These are phyloP conservation scores for Linum tenue DNA, from an alignment of 345 rosid species.

Conservation along the genomic window DNA sequence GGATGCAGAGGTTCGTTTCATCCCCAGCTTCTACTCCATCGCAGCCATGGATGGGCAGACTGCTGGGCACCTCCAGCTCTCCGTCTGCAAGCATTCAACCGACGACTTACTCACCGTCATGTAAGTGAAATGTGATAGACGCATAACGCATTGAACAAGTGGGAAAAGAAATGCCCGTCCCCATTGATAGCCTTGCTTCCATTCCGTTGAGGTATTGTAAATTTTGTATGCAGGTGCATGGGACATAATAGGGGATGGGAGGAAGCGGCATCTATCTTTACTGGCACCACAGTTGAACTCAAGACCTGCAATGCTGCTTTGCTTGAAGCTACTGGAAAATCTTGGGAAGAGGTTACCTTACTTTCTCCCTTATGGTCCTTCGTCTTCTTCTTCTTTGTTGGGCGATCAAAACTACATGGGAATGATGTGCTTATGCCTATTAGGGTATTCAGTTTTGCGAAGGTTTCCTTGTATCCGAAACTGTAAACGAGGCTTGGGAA, in stretches of 20 bases:
- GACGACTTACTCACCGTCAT: slow-evolving; percentile 70
- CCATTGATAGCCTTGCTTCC: not conserved
- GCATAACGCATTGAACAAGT: no score
- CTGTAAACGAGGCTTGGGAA: not conserved
- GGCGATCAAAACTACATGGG: not conserved
- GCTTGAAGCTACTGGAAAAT: slow-evolving; percentile 77
- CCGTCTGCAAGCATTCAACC: slow-evolving; percentile 54
- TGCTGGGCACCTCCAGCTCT: slow-evolving; percentile 68
- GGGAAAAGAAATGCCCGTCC: no score
- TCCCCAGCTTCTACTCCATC: slow-evolving; percentile 90
- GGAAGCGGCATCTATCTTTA: slow-evolving; percentile 86
- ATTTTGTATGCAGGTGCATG: slow-evolving; percentile 61
- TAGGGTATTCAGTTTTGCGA: no score
- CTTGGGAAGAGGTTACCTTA: slow-evolving; percentile 79
- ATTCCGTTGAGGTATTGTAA: not conserved
- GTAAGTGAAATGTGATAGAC: slow-evolving; percentile 29
- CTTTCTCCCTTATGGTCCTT: not conserved
- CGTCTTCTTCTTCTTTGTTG: not conserved
- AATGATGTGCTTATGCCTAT: not conserved
- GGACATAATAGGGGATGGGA: slow-evolving; percentile 99
- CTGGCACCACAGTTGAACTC: slow-evolving; percentile 64
- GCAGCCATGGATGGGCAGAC: slow-evolving; percentile 99
- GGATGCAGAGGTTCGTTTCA: slow-evolving; percentile 68
- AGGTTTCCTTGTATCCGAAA: not conserved
- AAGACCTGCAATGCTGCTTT: slow-evolving; percentile 97